These are phyloP conservation scores for Aspergillus baeticus DNA, from an alignment of 495 filamentous ascomycete species.

Conservation along the genomic window DNA sequence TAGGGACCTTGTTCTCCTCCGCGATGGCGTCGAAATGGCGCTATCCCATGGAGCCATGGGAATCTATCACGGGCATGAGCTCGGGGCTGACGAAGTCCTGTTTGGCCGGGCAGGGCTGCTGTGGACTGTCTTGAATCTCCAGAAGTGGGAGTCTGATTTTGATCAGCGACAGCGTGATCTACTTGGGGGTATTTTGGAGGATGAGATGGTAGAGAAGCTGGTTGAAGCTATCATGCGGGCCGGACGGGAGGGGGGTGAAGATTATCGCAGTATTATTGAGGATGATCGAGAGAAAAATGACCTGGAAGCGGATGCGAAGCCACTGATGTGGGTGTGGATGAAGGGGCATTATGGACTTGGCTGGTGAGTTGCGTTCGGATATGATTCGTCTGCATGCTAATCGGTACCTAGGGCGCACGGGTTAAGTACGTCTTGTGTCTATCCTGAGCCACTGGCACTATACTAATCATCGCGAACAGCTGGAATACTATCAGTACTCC, in stretches of 20 bases:
- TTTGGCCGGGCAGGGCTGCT: constrained; percentile 46
- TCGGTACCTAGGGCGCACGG: constrained; percentile 27
- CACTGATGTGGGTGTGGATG: constrained; percentile 50
- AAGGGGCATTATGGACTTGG: constrained; percentile 40
- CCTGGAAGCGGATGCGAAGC: constrained; percentile 36
- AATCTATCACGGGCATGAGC: constrained; percentile 26
- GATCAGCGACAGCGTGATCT: constrained; percentile 8
- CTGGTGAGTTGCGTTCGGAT: constrained; percentile 27
- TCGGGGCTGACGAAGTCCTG: constrained; percentile 44
- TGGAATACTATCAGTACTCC: constrained; percentile 45
- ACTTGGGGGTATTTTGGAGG: constrained; percentile 24
- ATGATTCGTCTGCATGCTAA: not conserved
- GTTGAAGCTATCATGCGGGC: constrained; percentile 31
- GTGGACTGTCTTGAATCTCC: constrained; percentile 39
- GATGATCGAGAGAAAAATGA: constrained; percentile 22
- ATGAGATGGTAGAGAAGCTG: constrained; percentile 30
- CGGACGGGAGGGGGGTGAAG: constrained; percentile 32
- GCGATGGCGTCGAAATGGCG: constrained; percentile 29
- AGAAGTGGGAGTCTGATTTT: constrained; percentile 22
- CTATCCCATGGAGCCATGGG: constrained; percentile 34
- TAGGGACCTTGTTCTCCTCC: constrained; percentile 29
- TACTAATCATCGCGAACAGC: constrained; percentile 16
- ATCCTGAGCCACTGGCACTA: too few species aligned
- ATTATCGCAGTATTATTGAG: constrained; percentile 30
- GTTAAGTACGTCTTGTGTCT: constrained; percentile 25